Percentiles rank a stretch among this genome's conserved stretches.
Conservation (phyloP, 768 basidiomycete species). For the Boletus reticulatus region DNA sequence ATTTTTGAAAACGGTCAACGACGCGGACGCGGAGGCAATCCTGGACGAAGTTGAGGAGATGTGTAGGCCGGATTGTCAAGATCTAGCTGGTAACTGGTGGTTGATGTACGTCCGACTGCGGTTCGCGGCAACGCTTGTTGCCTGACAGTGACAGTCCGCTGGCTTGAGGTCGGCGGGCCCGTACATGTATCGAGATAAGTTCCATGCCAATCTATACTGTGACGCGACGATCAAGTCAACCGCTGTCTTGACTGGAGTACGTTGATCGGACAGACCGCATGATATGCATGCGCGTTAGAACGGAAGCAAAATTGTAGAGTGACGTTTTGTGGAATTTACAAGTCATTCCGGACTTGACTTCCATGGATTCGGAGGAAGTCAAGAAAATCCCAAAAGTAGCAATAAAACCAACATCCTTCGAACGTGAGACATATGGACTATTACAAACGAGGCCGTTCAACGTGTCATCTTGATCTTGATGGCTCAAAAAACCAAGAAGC, state of each 20-base stretch:
- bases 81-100: constrained; percentile 60
- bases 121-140: constrained; percentile 50
- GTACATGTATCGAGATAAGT: not conserved
- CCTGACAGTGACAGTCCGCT: constrained; percentile 14
- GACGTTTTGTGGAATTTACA: constrained; percentile 1
- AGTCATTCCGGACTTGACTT: not conserved
- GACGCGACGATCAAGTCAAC: constrained; percentile 2
- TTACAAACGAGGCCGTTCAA: not conserved
- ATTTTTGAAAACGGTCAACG: constrained; percentile 52
- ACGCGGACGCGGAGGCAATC: constrained; percentile 55
- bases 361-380: constrained; percentile 1
- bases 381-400: not conserved
- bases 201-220: not conserved
- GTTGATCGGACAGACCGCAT: not conserved
- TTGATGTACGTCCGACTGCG: constrained; percentile 74
- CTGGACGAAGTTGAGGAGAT: constrained; percentile 61
- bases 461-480: not conserved
- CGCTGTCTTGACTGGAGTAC: not conserved
- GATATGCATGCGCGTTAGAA: not conserved
- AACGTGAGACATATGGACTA: constrained; percentile 4
- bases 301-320: constrained; percentile 6
- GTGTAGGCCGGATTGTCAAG: constrained; percentile 54
- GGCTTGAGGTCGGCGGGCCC: constrained; percentile 4
- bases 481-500: constrained; percentile 1
- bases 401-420: not conserved